Percentiles rank a stretch among this genome's conserved stretches.
These are phyloP conservation scores for Mortierella sp. DNA, from an alignment of 371 early-diverging fungal species.

Conservation along the genomic window DNA sequence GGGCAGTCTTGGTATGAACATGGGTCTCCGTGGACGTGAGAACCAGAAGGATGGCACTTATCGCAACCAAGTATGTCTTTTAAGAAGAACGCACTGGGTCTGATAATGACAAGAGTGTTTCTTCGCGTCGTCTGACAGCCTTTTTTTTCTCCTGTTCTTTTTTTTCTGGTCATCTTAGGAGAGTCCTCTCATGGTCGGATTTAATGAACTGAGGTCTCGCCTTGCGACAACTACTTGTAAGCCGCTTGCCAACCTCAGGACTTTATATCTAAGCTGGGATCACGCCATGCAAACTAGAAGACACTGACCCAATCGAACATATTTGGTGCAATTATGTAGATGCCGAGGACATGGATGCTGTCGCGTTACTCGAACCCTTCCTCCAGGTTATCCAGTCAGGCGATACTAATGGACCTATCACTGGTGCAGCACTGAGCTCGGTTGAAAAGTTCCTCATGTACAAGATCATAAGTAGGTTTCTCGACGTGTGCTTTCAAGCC, in stretches of 20 bases:
- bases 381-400: conserved; percentile 91
- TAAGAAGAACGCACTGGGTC: neutral
- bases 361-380: conserved; percentile 88
- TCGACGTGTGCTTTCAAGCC: neutral
- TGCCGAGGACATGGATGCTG: conserved; percentile 75
- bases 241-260: neutral
- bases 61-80: conserved; percentile 59
- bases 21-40: conserved; percentile 72
- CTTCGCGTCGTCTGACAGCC: neutral
- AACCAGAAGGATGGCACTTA: conserved; percentile 59
- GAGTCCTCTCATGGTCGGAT: conserved; percentile 81
- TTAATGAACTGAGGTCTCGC: conserved; percentile 74
- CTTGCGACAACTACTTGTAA: conserved; percentile 74
- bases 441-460: conserved; percentile 92
- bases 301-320: neutral
- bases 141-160: neutral
- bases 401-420: conserved; percentile 95
- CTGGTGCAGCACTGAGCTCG: conserved; percentile 89
- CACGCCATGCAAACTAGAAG: neutral
- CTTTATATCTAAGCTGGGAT: neutral
- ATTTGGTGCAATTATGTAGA: conserved; percentile 14
- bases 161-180: conserved; percentile 58
- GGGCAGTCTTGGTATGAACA: conserved; percentile 76
- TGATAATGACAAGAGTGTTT: neutral
- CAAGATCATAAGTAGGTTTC: conserved; percentile 81